phyloP scores from a whole-genome alignment of 768 basidiomycete genomes.

The Steccherinum ochraceum region DNA sequence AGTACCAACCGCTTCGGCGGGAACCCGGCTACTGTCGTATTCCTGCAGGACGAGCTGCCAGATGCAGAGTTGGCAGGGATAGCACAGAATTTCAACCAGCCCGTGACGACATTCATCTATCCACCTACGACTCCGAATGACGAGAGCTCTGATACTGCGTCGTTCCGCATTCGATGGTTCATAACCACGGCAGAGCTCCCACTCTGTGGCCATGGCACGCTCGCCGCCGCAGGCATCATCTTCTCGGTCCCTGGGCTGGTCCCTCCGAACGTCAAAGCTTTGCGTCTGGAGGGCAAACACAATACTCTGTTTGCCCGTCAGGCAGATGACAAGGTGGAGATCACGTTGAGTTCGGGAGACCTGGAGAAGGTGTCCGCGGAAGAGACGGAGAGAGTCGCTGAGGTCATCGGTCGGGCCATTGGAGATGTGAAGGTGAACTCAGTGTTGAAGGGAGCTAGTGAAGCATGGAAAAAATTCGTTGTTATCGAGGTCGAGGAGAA shows the following conservation, averaged over 20 bases:
- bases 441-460: conserved; percentile 29
- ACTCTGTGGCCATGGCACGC: conserved; percentile 14
- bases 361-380: conserved; percentile 21
- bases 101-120: conserved; percentile 32
- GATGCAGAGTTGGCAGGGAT: conserved; percentile 26
- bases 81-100: conserved; percentile 40
- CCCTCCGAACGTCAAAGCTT: not conserved
- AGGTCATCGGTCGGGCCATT: conserved; percentile 31
- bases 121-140: conserved; percentile 18
- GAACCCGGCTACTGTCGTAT: conserved; percentile 39
- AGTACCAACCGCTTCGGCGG: conserved; percentile 34
- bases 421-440: conserved; percentile 33
- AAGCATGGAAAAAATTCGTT: conserved; percentile 29
- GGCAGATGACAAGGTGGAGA: conserved; percentile 22
- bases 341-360: conserved; percentile 28
- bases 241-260: conserved; percentile 10
- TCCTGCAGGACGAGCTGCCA: conserved; percentile 26
- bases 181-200: conserved; percentile 1
- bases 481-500: conserved; percentile 35
- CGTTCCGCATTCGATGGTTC: conserved; percentile 27
- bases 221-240: conserved; percentile 35
- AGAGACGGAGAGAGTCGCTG: conserved; percentile 25
- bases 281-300: conserved; percentile 17
- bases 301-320: conserved; percentile 17
- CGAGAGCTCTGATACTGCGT: conserved; percentile 14